These are phyloP conservation scores for Hansenula sp. DNA, from an alignment of 1,139 yeast genomes.

Conservation along the genomic window DNA sequence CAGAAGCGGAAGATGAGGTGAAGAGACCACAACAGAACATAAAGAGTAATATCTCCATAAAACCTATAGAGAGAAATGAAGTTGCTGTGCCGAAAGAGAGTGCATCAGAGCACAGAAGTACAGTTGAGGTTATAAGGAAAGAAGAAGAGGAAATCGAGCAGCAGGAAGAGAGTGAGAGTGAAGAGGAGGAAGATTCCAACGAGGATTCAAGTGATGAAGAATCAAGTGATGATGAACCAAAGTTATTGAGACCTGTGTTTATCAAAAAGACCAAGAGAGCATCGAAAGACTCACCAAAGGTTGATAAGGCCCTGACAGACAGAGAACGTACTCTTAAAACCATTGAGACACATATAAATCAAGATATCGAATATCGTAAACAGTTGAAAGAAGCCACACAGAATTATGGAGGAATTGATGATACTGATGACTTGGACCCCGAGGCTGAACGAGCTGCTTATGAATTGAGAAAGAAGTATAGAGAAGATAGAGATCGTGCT, in stretches of 20 bases:
- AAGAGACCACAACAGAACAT: not conserved
- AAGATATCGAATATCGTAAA: conserved; percentile 20
- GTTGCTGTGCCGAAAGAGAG: not conserved
- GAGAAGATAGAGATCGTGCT: conserved; percentile 41
- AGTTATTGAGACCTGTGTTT: conserved; percentile 19
- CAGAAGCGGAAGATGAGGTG: conserved; percentile 3
- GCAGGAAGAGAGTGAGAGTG: conserved; percentile 6
- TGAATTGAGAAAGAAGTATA: conserved; percentile 37
- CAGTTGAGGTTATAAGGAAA: conserved; percentile 1
- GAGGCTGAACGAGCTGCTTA: conserved; percentile 41
- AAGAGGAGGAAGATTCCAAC: conserved; percentile 6
- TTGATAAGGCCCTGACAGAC: conserved; percentile 6
- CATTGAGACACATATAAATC: conserved; percentile 25
- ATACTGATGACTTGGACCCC: conserved; percentile 52
- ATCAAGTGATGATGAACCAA: conserved; percentile 10
- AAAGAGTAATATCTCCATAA: not conserved
- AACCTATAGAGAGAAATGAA: not conserved
- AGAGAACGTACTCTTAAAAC: conserved; percentile 26
- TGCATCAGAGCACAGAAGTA: not conserved
- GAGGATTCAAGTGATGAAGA: not conserved
- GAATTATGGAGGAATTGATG: conserved; percentile 38
- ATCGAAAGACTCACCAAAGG: conserved; percentile 1
- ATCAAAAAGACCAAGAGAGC: conserved; percentile 8
- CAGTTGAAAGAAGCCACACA: conserved; percentile 13
- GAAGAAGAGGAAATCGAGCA: conserved; percentile 1